Percentiles rank a stretch among this genome's conserved stretches.
Evolutionary conservation across 805 yeast genomes (phyloP).

Genomic region (Maudiozyma turicensis): DNA sequence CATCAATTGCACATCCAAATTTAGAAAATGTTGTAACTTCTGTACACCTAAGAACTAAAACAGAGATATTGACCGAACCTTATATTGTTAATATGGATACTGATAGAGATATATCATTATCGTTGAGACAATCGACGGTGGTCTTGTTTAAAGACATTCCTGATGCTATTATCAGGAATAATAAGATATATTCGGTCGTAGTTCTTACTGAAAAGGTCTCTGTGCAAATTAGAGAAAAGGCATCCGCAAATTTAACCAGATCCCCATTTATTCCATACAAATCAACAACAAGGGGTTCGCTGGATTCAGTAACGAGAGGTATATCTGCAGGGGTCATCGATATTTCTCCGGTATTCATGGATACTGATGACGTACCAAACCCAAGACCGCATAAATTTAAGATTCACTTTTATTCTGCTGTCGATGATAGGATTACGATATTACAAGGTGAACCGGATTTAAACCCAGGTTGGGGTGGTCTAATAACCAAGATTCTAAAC

Average conservation of each 20-base stretch:
- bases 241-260: constrained; percentile 11
- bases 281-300: constrained; percentile 8
- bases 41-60: constrained; percentile 56
- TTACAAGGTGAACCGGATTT: not conserved
- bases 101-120: constrained; percentile 38
- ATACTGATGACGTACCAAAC: constrained; percentile 47
- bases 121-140: constrained; percentile 62
- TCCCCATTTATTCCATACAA: constrained; percentile 20
- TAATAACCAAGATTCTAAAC: constrained; percentile 64
- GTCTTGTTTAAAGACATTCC: constrained; percentile 75
- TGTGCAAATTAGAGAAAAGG: constrained; percentile 29
- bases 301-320: constrained; percentile 49
- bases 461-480: constrained; percentile 81
- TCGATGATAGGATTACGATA: constrained; percentile 8
- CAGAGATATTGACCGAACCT: constrained; percentile 65
- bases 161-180: constrained; percentile 45
- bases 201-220: constrained; percentile 52
- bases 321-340: constrained; percentile 85
- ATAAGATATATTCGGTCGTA: constrained; percentile 67
- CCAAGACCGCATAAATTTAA: constrained; percentile 61
- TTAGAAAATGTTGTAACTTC: constrained; percentile 64
- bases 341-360: constrained; percentile 66
- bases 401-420: constrained; percentile 64
- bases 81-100: constrained; percentile 58
- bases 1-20: constrained; percentile 50